These are phyloP conservation scores for Geotrichum fermentans DNA, from an alignment of 1,139 yeast genomes.

Conservation along the genomic window DNA sequence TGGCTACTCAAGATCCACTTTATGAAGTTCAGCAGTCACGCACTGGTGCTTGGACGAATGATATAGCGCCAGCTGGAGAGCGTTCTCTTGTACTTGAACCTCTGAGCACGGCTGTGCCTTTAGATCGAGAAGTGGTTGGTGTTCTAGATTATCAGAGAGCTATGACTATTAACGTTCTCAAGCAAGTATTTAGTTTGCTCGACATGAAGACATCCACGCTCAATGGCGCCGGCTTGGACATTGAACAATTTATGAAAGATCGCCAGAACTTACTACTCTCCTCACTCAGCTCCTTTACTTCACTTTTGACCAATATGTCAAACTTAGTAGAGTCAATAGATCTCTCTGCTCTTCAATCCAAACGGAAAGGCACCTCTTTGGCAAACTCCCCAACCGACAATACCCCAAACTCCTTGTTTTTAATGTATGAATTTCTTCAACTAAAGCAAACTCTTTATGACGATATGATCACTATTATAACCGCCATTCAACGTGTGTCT, in stretches of 20 bases:
- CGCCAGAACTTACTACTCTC: conserved; percentile 25
- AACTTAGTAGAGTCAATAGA: conserved; percentile 33
- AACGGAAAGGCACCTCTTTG: conserved; percentile 18
- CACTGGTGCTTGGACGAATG: conserved; percentile 28
- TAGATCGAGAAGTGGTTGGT: conserved; percentile 24
- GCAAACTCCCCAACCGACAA: not conserved
- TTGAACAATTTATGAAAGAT: conserved; percentile 20
- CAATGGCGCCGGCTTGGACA: conserved; percentile 1
- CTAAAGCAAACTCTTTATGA: conserved; percentile 72
- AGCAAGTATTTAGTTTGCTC: conserved; percentile 17
- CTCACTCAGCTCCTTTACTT: conserved; percentile 24
- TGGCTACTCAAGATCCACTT: not conserved
- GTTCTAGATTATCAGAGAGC: conserved; percentile 24
- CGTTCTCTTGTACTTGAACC: conserved; percentile 22
- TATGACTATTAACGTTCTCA: conserved; percentile 17
- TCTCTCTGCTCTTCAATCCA: conserved; percentile 29
- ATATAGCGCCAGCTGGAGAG: conserved; percentile 23
- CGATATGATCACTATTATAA: conserved; percentile 53
- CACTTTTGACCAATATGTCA: conserved; percentile 26
- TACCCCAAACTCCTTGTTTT: conserved; percentile 43
- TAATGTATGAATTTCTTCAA: conserved; percentile 68
- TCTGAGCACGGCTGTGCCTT: conserved; percentile 23
- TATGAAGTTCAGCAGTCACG: conserved; percentile 28
- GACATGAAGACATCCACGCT: conserved; percentile 7
- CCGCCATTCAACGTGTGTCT: conserved; percentile 67